Base-by-base conservation (phyloP, 805 yeast genomes). In the Suhomyces kilbournensis region DNA sequence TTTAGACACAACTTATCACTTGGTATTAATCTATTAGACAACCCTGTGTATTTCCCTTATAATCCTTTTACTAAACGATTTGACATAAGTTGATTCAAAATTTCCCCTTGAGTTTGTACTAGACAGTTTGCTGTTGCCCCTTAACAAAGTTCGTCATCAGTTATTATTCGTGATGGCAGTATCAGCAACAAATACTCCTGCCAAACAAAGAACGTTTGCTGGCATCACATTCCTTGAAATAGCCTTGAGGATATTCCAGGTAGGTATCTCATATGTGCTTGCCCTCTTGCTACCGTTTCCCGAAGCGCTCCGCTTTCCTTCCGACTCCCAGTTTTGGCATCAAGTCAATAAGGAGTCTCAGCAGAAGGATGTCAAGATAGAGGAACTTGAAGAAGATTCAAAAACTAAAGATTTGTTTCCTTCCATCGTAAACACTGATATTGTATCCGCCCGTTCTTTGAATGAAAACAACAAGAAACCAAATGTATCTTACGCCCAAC, bases 401-500 rank as follows among this genome's bases (percentile, higher is more conserved):
- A 44, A 25, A 28, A 19, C 25, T 2, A 28, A 22, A 45, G 26
- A n/a, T 7, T 46, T 56, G 47, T 56, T 56, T 25, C 59, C 59
- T 6, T 52, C 53, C n/a, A 56, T 56, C 23, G 48, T 48, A 9
- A 44, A 42, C 26, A 34, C 49, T n/a, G 25, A 40, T 10, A 49
- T 53, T 43, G 48, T 40, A 9, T 15, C 39, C 12, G 19, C 44
- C 17, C 25, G 7, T 17, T 23, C 23, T 38, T 8, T 9, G 23
- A 20, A 35, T 17, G 19, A 35, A 9, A 10, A 22, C 7, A 17
- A 30, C 20, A 43, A 25, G 26, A 14, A 12, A 5, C 45, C 40
- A 2, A 39, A 44, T 3, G 38, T 23, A 3, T 45, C 51, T 5
- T 44, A 45, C 17, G 51, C 54, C 25, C 51, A 51, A 40, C 69